Conservation (phyloP, 2,329 filamentous ascomycete species). For the Juglanconis oblonga region DNA sequence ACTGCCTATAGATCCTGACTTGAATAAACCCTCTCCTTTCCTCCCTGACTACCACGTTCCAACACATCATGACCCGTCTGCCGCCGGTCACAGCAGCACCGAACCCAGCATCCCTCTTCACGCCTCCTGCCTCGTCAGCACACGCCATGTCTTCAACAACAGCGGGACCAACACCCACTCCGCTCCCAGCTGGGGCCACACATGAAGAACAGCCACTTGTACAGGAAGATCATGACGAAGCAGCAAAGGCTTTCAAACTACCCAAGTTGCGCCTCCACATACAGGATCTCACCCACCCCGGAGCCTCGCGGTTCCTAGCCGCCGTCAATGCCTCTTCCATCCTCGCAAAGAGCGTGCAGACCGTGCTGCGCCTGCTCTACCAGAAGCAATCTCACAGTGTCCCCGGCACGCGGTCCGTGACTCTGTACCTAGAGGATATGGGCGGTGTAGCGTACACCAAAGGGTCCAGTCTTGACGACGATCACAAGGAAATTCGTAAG, state of each 20-base stretch:
- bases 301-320: slow-evolving; percentile 64
- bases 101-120: slow-evolving; percentile 27
- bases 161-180: slow-evolving; percentile 9
- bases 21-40: background rate
- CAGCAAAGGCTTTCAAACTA: slow-evolving; percentile 33
- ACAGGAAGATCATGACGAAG: slow-evolving; percentile 3
- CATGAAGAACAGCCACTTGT: background rate
- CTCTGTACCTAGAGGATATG: slow-evolving; percentile 76
- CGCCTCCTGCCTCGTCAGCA: slow-evolving; percentile 28
- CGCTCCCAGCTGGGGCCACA: slow-evolving; percentile 18
- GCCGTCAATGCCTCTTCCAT: slow-evolving; percentile 61
- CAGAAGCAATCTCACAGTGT: background rate
- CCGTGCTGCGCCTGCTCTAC: slow-evolving; percentile 74
- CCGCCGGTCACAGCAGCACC: slow-evolving; percentile 30
- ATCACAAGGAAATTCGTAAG: slow-evolving; percentile 19
- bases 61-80: background rate
- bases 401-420: slow-evolving; percentile 72
- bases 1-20: background rate
- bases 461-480: slow-evolving; percentile 15
- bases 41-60: background rate
- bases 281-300: slow-evolving; percentile 57
- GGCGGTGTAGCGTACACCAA: slow-evolving; percentile 86
- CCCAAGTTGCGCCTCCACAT: slow-evolving; percentile 60
- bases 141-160: slow-evolving; percentile 20
- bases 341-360: slow-evolving; percentile 60